These are phyloP conservation scores for Nyctanthes arbortristis DNA, from an alignment of 257 asterid species.

Conservation along the genomic window DNA sequence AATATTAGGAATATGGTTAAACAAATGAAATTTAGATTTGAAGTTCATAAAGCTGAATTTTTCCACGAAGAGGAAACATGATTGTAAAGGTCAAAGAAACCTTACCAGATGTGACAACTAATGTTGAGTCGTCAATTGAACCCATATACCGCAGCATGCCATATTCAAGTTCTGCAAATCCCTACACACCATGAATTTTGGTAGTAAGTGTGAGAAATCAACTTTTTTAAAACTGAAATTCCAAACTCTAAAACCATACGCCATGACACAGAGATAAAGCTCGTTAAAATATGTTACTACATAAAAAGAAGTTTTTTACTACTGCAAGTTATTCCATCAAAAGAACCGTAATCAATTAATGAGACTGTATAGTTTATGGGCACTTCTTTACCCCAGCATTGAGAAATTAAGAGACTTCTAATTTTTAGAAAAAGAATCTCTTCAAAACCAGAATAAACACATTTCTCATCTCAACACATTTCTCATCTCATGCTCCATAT, in stretches of 20 bases:
- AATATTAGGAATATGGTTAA: background rate
- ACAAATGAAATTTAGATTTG: background rate
- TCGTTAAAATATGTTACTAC: background rate
- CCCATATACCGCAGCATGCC: slow-evolving; percentile 98
- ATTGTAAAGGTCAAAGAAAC: background rate
- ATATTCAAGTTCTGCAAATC: slow-evolving; percentile 96
- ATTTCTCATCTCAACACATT: no score
- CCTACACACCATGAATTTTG: slow-evolving; percentile 48
- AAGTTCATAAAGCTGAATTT: background rate
- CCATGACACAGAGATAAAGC: background rate
- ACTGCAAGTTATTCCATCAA: background rate
- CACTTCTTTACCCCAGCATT: background rate
- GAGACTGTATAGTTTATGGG: background rate
- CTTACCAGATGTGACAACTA: slow-evolving; percentile 75
- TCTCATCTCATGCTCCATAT: slow-evolving; percentile 1
- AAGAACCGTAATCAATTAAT: background rate
- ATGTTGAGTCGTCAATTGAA: slow-evolving; percentile 83
- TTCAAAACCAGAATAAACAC: slow-evolving; percentile 2
- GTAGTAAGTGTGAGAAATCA: background rate
- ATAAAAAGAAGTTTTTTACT: background rate
- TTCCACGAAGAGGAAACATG: background rate
- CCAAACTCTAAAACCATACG: background rate
- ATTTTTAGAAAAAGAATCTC: background rate
- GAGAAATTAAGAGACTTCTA: background rate
- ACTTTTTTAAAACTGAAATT: slow-evolving; percentile 3